Percentiles rank a stretch among this genome's conserved stretches.
phyloP scores from a whole-genome alignment of 2,329 filamentous ascomycete genomes.

The Lasiodiplodia theobromae region DNA sequence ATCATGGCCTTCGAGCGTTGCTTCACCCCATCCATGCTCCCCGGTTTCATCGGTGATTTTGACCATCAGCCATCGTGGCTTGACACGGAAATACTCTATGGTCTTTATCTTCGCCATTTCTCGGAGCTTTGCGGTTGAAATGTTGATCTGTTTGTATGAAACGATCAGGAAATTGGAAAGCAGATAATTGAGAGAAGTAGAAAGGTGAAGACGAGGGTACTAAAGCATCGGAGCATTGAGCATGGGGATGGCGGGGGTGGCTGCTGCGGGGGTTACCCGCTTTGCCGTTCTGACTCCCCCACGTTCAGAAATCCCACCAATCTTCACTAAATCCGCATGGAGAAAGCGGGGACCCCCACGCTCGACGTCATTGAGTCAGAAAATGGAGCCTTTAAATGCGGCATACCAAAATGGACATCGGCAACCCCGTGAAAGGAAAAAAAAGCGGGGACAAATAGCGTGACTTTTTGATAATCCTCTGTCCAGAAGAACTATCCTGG shows the following conservation, averaged over 20 bases:
- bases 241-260: neutral
- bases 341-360: neutral
- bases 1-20: slow-evolving; percentile 75
- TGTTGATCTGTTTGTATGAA: neutral
- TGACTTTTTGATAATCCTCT: too few species aligned
- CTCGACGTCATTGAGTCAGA: neutral
- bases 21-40: slow-evolving; percentile 75
- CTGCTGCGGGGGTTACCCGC: slow-evolving; percentile 1
- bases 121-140: neutral
- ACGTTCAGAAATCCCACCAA: neutral
- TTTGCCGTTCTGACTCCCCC: neutral
- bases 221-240: neutral
- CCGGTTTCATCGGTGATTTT: slow-evolving; percentile 74
- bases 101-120: slow-evolving; percentile 69
- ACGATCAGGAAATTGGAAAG: neutral
- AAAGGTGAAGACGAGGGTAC: neutral
- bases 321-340: neutral
- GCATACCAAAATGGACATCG: neutral
- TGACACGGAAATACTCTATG: slow-evolving; percentile 77
- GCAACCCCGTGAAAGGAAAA: too few species aligned
- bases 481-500: too few species aligned
- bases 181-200: too few species aligned
- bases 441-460: too few species aligned
- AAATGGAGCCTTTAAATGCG: neutral
- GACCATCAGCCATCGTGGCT: slow-evolving; percentile 78